Evolutionary conservation across 2,329 filamentous ascomycete genomes (phyloP), one percentile per base, ranked within the genome.

Genomic region (Neobulgaria alba): DNA sequence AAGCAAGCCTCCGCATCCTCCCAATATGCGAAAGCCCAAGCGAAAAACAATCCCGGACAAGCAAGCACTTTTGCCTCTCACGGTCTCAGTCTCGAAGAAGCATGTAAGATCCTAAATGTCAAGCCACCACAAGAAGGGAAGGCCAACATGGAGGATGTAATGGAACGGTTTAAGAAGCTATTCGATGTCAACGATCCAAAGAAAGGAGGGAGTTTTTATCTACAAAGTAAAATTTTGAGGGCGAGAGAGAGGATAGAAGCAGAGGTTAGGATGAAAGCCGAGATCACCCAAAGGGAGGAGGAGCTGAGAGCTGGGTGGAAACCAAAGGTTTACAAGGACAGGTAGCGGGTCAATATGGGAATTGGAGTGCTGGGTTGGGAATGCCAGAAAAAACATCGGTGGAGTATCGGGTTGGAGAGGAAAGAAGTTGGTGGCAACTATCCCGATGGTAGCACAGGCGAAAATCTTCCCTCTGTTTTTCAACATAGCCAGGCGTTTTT

Each of bases 121-220:
- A 86, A 90, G 63, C 86, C 89, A 29, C 89, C 90, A 1, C 76
- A 83, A 61, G 76, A 73, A 46, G 87, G 85, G 33, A 73, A 87
- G 60, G 73, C 82, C 45, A 84, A 89, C 60, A 69, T 89, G 61
- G 85, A 89, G 55, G 73, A 82, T 51, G 79, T 95, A 41, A 81
- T 84, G 65, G 79, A 83, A 54, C 75, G 88, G 39, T 98, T 96
- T 73, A 96, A 96, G 76, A 79, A 82, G 50, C 69, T 98, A 35
- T 98, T 95, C 61, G 92, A 98, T 64, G 69, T 77, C 54, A 98
- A 98, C 67, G 85, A 98, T 51, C 90, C 92, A 9, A 74, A 93
- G 64, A 95, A 95, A 60, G 92, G 92, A 26, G 92, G 92, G 39
- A 95, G 88, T 57, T 98, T 98, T 66, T 98, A 98, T 65, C 72